These are phyloP conservation scores for Brassica napus DNA, from an alignment of 345 rosid species.

Conservation along the genomic window DNA sequence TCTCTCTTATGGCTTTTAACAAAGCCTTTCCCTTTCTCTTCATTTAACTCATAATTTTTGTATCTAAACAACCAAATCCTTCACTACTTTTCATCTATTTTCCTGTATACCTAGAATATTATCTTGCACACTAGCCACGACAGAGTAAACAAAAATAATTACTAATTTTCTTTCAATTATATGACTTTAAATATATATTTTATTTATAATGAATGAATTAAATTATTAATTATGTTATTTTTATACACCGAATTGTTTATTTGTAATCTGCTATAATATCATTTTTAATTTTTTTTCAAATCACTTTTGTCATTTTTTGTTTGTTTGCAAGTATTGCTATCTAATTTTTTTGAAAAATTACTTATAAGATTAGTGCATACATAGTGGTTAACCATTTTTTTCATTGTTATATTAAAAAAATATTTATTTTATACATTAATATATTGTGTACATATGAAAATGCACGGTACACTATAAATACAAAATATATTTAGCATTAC, in stretches of 20 bases:
- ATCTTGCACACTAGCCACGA: not conserved
- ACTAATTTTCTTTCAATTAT: not conserved
- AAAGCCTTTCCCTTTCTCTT: slow-evolving; percentile 34
- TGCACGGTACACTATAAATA: not conserved
- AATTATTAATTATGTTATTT: not conserved
- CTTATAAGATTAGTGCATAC: not conserved
- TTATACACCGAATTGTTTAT: not conserved
- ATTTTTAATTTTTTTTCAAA: not conserved
- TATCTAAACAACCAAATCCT: slow-evolving; percentile 9
- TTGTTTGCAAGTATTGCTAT: not conserved
- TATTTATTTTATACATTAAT: no score
- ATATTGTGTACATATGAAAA: no score
- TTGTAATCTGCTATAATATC: not conserved
- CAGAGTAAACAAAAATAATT: not conserved
- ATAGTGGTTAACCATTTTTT: no score
- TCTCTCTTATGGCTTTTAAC: slow-evolving; percentile 38
- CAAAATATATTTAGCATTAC: slow-evolving; percentile 11
- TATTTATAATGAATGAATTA: not conserved
- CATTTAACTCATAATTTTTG: slow-evolving; percentile 29
- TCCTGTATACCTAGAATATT: not conserved
- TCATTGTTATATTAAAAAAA: no score
- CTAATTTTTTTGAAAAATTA: not conserved
- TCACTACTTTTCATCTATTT: not conserved
- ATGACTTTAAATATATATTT: not conserved
- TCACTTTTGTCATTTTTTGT: no score